Evolutionary conservation across 1,139 yeast genomes (phyloP).

Genomic region (Protomyces gravidus): DNA sequence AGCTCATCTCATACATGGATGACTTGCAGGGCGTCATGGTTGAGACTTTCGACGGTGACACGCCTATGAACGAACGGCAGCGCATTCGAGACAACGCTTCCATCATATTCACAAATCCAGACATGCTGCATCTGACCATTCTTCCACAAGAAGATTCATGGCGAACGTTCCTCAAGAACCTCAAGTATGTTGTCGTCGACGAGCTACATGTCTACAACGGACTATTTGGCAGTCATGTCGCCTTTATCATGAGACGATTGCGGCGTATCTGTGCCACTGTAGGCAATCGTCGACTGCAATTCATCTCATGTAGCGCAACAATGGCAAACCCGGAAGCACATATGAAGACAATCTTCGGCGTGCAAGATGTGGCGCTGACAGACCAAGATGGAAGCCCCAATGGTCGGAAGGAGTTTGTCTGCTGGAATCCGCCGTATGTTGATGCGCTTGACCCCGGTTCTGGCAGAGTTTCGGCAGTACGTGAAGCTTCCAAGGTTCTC

Average conservation of each 20-base stretch:
- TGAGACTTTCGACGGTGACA: slow-evolving; percentile 92
- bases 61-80: slow-evolving; percentile 54
- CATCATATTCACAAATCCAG: slow-evolving; percentile 90
- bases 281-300: slow-evolving; percentile 53
- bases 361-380: slow-evolving; percentile 45
- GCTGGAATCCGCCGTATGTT: slow-evolving; percentile 78
- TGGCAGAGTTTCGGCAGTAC: slow-evolving; percentile 67
- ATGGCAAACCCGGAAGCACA: slow-evolving; percentile 66
- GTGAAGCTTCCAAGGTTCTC: slow-evolving; percentile 70
- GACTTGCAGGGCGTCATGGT: slow-evolving; percentile 44
- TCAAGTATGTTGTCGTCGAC: slow-evolving; percentile 77
- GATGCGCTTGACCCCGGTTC: slow-evolving; percentile 54
- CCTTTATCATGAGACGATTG: slow-evolving; percentile 73
- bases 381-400: slow-evolving; percentile 82
- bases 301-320: slow-evolving; percentile 92
- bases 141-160: slow-evolving; percentile 72
- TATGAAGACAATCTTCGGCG: slow-evolving; percentile 68
- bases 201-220: slow-evolving; percentile 88
- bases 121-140: slow-evolving; percentile 79
- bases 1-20: slow-evolving; percentile 46
- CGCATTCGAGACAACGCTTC: slow-evolving; percentile 59
- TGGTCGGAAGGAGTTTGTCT: slow-evolving; percentile 66
- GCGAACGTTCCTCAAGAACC: slow-evolving; percentile 59
- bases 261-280: slow-evolving; percentile 55
- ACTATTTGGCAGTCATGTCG: slow-evolving; percentile 86